phyloP scores from a whole-genome alignment of 176 grass and related monocot species.

The Eleusine coracana region DNA sequence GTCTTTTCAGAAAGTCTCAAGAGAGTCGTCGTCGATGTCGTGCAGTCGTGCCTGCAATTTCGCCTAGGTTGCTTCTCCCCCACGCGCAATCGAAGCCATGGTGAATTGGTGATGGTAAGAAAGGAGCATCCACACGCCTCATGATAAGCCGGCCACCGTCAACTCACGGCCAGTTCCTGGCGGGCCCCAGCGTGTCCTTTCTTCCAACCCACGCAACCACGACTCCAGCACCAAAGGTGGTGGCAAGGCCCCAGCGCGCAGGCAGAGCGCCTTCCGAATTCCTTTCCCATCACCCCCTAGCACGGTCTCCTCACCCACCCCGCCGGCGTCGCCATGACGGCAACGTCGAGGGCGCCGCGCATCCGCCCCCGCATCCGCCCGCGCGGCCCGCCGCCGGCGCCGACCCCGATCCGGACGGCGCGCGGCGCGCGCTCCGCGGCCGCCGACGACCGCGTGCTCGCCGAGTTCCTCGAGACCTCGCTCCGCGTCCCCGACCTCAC shows the following conservation, averaged over 20 bases:
- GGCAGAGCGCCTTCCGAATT: neutral
- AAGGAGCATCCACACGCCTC: neutral
- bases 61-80: neutral
- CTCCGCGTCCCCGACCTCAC: conserved; percentile 61
- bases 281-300: neutral
- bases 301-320: neutral
- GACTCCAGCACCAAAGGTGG: conserved; percentile 29
- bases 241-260: conserved; percentile 15
- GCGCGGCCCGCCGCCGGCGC: conserved; percentile 60
- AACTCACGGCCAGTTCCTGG: neutral
- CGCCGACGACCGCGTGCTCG: conserved; percentile 62
- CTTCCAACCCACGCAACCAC: conserved; percentile 49
- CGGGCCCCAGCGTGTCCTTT: neutral
- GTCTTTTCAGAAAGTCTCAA: neutral
- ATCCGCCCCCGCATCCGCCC: conserved; percentile 17
- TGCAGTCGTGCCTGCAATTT: conserved; percentile 37
- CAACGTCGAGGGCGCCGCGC: conserved; percentile 49
- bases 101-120: neutral
- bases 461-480: conserved; percentile 74
- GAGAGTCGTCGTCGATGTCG: neutral
- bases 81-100: neutral
- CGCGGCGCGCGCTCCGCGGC: conserved; percentile 66
- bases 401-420: conserved; percentile 72
- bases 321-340: conserved; percentile 41
- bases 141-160: neutral